A percentile compares a stretch with the other conserved stretches of the same genome.
These are phyloP conservation scores for Xylaria sp. DNA, from an alignment of 2,329 filamentous ascomycete species.

Conservation along the genomic window DNA sequence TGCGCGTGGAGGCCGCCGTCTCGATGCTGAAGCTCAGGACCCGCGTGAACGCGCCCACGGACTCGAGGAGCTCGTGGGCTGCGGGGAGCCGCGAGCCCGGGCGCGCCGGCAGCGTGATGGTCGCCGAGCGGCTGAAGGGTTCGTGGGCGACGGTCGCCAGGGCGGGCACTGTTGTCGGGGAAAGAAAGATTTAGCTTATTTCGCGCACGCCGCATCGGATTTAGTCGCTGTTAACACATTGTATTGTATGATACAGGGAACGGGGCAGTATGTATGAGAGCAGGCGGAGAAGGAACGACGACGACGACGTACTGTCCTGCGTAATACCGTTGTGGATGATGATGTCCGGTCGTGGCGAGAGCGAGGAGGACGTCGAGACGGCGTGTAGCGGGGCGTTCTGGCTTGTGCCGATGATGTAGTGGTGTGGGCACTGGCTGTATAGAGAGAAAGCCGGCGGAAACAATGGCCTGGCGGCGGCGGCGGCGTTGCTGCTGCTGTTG, in stretches of 20 bases:
- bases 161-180: constrained; percentile 7
- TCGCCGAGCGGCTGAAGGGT: constrained; percentile 24
- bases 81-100: constrained; percentile 12
- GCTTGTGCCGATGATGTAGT: constrained; percentile 21
- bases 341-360: constrained; percentile 11
- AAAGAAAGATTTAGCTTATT: too few relatives aligned
- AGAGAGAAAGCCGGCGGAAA: constrained; percentile 31
- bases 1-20: constrained; percentile 40
- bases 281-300: too few relatives aligned
- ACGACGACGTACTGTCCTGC: constrained; percentile 26
- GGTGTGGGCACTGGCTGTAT: constrained; percentile 1
- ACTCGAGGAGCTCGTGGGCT: constrained; percentile 26
- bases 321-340: constrained; percentile 10
- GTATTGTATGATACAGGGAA: background rate
- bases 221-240: too few relatives aligned
- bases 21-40: constrained; percentile 51
- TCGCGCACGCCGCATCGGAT: too few relatives aligned
- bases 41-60: constrained; percentile 11
- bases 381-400: constrained; percentile 18
- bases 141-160: constrained; percentile 26
- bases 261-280: background rate
- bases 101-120: constrained; percentile 47
- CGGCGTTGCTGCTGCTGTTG: background rate
- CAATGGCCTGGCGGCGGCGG: background rate
- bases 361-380: constrained; percentile 14